phyloP scores from a whole-genome alignment of 257 asterid species.

The Ligustrum vulgare region DNA sequence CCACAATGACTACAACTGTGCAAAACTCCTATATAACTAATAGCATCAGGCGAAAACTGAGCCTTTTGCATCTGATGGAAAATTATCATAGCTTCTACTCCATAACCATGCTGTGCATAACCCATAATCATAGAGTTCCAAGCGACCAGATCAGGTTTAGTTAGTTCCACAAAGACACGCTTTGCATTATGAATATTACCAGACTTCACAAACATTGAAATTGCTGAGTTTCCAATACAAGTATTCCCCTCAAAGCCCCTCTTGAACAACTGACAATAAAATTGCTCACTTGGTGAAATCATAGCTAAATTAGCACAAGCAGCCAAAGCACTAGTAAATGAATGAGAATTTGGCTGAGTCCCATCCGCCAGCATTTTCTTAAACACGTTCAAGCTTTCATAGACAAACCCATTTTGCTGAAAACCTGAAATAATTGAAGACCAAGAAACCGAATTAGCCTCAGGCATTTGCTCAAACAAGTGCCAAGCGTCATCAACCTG shows the following conservation, averaged over 20 bases:
- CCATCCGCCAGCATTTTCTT: conserved; percentile 32
- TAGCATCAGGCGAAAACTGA: conserved; percentile 38
- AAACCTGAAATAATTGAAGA: conserved; percentile 52
- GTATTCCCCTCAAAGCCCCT: conserved; percentile 32
- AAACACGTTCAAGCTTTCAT: conserved; percentile 42
- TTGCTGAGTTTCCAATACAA: conserved; percentile 37
- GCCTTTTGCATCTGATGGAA: conserved; percentile 44
- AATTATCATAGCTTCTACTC: conserved; percentile 40
- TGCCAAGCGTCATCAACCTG: conserved; percentile 33
- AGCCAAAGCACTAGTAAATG: conserved; percentile 40
- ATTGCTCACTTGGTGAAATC: conserved; percentile 34
- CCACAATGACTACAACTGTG: conserved; percentile 55
- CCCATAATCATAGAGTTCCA: conserved; percentile 57
- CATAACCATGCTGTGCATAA: conserved; percentile 46
- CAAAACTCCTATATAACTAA: conserved; percentile 44
- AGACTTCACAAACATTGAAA: conserved; percentile 41
- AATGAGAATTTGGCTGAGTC: conserved; percentile 37
- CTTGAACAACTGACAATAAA: conserved; percentile 26
- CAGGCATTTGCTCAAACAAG: conserved; percentile 36
- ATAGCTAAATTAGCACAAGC: conserved; percentile 38
- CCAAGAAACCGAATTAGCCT: conserved; percentile 51
- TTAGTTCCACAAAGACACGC: conserved; percentile 35
- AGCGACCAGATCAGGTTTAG: conserved; percentile 36
- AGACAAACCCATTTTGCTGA: conserved; percentile 43
- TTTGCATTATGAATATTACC: conserved; percentile 40